A percentile compares a stretch with the other conserved stretches of the same genome.
Evolutionary conservation across 2,329 filamentous ascomycete species (phyloP).

Genomic region (Alternaria solani): DNA sequence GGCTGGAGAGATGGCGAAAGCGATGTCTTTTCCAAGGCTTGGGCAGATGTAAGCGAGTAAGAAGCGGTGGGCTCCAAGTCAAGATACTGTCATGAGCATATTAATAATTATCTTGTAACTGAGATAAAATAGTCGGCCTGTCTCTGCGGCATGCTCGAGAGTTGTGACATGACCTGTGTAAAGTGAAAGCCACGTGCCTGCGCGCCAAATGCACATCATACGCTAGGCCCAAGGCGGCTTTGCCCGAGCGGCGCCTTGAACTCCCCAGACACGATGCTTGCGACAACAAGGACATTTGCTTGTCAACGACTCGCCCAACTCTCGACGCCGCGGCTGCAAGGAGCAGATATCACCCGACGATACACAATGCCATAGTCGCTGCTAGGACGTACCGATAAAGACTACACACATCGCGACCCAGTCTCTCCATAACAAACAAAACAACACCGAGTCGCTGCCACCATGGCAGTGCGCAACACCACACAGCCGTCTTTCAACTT

Average conservation of each 20-base stretch:
- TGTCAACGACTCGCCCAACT: background rate
- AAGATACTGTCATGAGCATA: background rate
- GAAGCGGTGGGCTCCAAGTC: background rate
- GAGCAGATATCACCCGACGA: background rate
- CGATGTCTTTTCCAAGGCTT: slow-evolving; percentile 45
- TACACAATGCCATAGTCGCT: slow-evolving; percentile 1
- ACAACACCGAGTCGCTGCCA: slow-evolving; percentile 8
- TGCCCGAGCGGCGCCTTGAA: slow-evolving; percentile 21
- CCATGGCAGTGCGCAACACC: slow-evolving; percentile 43
- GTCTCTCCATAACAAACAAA: slow-evolving; percentile 25
- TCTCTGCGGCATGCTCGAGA: background rate
- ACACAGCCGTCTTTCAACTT: slow-evolving; percentile 60
- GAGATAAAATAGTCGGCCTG: background rate
- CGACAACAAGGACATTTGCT: slow-evolving; percentile 13
- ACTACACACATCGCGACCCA: background rate
- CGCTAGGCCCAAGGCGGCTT: slow-evolving; percentile 22
- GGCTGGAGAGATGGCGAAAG: slow-evolving; percentile 70
- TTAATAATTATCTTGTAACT: background rate
- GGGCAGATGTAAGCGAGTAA: slow-evolving; percentile 39
- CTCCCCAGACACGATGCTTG: slow-evolving; percentile 15
- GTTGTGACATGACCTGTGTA: background rate
- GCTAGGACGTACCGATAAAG: background rate
- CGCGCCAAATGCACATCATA: slow-evolving; percentile 10
- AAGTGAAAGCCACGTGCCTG: slow-evolving; percentile 11
- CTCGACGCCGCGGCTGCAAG: background rate